These are phyloP conservation scores for Juncus effusus DNA, from an alignment of 176 grass and related monocot genomes.

Conservation along the genomic window DNA sequence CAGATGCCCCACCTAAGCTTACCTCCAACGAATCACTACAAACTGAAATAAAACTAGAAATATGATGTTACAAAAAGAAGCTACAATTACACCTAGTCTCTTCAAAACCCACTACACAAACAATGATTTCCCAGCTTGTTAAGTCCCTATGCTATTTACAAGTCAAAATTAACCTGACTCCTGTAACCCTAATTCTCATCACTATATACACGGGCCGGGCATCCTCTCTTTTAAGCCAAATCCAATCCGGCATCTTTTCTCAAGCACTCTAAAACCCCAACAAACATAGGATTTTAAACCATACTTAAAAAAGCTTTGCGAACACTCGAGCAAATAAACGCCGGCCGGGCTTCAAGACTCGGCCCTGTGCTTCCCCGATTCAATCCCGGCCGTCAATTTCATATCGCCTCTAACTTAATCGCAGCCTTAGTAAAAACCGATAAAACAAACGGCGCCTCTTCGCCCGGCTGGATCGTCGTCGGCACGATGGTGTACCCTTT, in stretches of 20 bases:
- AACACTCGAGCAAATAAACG: conserved; percentile 1
- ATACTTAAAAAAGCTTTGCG: conserved; percentile 16
- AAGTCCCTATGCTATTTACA: conserved; percentile 23
- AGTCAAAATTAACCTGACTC: conserved; percentile 18
- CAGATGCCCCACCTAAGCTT: no score
- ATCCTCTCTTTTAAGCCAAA: conserved; percentile 18
- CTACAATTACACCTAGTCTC: no score
- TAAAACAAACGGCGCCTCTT: conserved; percentile 98
- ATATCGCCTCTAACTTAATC: conserved; percentile 89
- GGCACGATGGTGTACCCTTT: conserved; percentile 99
- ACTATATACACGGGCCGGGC: conserved; percentile 31
- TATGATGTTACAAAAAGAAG: no score
- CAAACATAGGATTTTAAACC: background rate
- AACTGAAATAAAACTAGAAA: no score
- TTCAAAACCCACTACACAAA: conserved; percentile 11
- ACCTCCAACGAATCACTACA: no score
- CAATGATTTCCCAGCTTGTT: conserved; percentile 9
- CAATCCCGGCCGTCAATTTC: conserved; percentile 21
- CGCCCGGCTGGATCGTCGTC: conserved; percentile 94
- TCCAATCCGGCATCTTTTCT: conserved; percentile 9
- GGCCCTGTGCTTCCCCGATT: background rate
- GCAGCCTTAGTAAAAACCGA: conserved; percentile 98
- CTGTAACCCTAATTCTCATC: conserved; percentile 23
- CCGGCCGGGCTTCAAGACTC: background rate
- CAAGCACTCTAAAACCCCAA: background rate